Evolutionary conservation across 345 rosid genomes (phyloP).

Genomic region (Brassica incana): DNA sequence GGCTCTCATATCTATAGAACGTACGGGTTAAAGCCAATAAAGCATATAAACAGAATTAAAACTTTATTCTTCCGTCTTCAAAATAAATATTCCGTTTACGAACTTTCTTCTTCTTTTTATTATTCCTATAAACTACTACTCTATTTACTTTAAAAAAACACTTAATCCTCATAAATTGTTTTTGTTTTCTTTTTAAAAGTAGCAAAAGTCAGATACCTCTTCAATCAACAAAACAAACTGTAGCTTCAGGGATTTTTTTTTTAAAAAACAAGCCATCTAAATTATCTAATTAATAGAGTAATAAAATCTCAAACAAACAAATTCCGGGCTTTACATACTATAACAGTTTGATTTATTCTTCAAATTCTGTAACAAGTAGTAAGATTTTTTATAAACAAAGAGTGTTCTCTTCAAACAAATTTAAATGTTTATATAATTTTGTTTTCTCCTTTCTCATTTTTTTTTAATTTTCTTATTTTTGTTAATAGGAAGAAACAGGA

Average conservation of each 20-base stretch:
- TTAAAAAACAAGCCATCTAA: background rate
- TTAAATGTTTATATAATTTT: background rate
- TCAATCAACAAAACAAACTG: background rate
- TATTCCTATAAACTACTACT: background rate
- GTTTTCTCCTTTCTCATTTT: too few species aligned
- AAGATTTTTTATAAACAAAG: background rate
- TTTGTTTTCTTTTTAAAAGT: too few species aligned
- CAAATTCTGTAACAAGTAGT: background rate
- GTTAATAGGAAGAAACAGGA: background rate
- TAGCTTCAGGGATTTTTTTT: background rate
- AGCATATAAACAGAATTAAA: background rate
- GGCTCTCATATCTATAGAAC: constrained; percentile 17
- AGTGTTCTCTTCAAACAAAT: background rate
- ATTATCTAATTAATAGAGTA: background rate
- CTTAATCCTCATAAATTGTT: background rate
- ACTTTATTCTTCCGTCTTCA: constrained; percentile 3
- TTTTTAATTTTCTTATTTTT: background rate
- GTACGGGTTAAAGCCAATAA: constrained; percentile 4
- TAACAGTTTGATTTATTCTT: background rate
- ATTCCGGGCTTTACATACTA: background rate
- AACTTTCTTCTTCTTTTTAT: background rate
- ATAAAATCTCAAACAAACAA: background rate
- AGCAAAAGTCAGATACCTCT: background rate
- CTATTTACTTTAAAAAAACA: background rate
- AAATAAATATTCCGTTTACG: background rate